phyloP scores from a whole-genome alignment of 345 rosid species.

The Odontarrhena argentea region DNA sequence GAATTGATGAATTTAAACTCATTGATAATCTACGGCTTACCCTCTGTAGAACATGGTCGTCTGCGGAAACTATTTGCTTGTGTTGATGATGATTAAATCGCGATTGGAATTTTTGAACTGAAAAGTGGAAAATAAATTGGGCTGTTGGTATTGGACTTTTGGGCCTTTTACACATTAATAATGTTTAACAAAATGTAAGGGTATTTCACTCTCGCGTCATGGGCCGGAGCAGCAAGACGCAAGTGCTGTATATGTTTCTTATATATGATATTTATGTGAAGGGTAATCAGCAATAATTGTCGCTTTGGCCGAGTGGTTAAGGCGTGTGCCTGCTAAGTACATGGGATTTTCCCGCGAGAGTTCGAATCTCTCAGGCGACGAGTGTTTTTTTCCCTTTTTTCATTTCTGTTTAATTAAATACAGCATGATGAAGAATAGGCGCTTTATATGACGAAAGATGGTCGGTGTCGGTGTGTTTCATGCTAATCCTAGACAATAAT shows the following conservation, averaged over 20 bases:
- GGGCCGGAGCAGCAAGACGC: too few relatives aligned
- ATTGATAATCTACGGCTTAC: slow-evolving; percentile 22
- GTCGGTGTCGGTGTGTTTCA: too few relatives aligned
- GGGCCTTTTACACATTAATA: slow-evolving; percentile 17
- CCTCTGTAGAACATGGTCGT: slow-evolving; percentile 43
- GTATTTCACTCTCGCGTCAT: too few relatives aligned
- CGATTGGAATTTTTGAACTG: slow-evolving; percentile 14
- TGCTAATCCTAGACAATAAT: too few relatives aligned
- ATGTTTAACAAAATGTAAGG: too few relatives aligned
- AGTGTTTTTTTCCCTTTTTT: too few relatives aligned
- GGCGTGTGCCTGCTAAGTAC: slow-evolving; percentile 75
- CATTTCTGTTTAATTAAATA: too few relatives aligned
- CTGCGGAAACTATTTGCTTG: background rate
- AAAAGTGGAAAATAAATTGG: slow-evolving; percentile 1
- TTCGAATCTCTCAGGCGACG: slow-evolving; percentile 65
- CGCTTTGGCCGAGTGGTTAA: slow-evolving; percentile 69
- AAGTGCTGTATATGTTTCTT: too few relatives aligned
- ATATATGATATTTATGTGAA: too few relatives aligned
- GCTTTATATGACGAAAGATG: too few relatives aligned
- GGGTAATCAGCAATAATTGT: background rate
- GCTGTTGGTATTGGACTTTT: background rate
- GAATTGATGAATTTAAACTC: slow-evolving; percentile 1
- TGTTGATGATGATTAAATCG: slow-evolving; percentile 11
- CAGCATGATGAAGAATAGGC: too few relatives aligned
- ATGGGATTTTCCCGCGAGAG: slow-evolving; percentile 76